A percentile compares a stretch with the other conserved stretches of the same genome.
phyloP scores from a whole-genome alignment of 495 filamentous ascomycete species.

The Saxispiralis lemnorum region DNA sequence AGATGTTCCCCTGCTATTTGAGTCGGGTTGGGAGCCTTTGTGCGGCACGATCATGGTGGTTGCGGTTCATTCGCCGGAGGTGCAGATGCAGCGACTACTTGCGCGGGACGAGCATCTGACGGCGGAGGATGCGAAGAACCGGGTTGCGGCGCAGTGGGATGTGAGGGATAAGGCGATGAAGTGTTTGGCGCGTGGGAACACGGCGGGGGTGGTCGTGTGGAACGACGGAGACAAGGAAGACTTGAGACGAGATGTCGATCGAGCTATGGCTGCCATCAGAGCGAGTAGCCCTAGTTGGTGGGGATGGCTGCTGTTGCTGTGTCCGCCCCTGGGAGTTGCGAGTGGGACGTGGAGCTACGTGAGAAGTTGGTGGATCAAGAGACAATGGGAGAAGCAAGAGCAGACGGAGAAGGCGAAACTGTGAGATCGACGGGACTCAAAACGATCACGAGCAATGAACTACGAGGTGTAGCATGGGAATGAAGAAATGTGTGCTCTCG shows the following conservation, averaged over 20 bases:
- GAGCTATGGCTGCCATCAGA: slow-evolving; percentile 43
- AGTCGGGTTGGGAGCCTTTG: slow-evolving; percentile 60
- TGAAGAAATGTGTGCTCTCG: too few species aligned
- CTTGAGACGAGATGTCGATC: slow-evolving; percentile 43
- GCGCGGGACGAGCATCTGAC: slow-evolving; percentile 55
- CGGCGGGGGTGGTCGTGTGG: slow-evolving; percentile 59
- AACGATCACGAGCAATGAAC: too few species aligned
- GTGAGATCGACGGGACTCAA: slow-evolving; percentile 18
- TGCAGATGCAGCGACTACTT: slow-evolving; percentile 63
- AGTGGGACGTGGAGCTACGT: slow-evolving; percentile 49
- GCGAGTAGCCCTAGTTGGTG: slow-evolving; percentile 58
- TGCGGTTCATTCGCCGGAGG: slow-evolving; percentile 48
- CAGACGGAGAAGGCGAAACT: slow-evolving; percentile 51
- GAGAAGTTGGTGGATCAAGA: slow-evolving; percentile 47
- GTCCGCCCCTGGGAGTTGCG: slow-evolving; percentile 51
- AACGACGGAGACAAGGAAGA: slow-evolving; percentile 64
- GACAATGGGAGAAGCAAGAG: slow-evolving; percentile 50
- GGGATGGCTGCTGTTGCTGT: slow-evolving; percentile 52
- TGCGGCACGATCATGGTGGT: slow-evolving; percentile 77
- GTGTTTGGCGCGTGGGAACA: slow-evolving; percentile 42
- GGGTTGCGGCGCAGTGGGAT: slow-evolving; percentile 70
- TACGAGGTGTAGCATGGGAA: too few species aligned
- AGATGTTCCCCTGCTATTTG: slow-evolving; percentile 83
- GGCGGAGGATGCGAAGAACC: slow-evolving; percentile 60
- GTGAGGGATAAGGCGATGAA: slow-evolving; percentile 62